Evolutionary conservation across 768 basidiomycete species (phyloP), one percentile per base, ranked within the genome.

Genomic region (Leccinum sublutescens): DNA sequence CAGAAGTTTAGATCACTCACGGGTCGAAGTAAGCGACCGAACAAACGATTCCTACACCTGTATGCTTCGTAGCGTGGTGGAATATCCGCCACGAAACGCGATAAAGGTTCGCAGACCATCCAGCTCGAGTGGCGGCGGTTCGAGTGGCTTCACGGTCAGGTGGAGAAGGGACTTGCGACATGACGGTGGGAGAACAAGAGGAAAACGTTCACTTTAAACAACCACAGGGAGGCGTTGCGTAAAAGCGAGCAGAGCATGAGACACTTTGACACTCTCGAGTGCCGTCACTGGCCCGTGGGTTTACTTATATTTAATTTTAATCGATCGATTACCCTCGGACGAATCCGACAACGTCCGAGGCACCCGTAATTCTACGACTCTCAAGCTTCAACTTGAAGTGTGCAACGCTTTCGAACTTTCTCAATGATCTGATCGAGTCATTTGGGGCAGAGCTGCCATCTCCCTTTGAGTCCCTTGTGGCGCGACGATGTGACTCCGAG

Each of bases 1-100:
- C 34, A 19, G 31, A 27, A n/a, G 33, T 27, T 15, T 25, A 15
- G 12, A 57, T 8, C 17, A 78, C 88, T 69, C 65, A 91, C 86
- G 91, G 91, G 67, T 93, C 91, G 68, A 92, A 91, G 73, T 95
- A 95, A 1, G 93, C 93, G 9, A 95, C 91, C 9, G 89, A 83
- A 62, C 91, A 93, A 25, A 95, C 84, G 50, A 93, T 77, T n/a
- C 93, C 93, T 49, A 92, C 86, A 5, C 93, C 93, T 3, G 84
- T 82, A 69, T 91, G 90, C 64, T 78, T 85, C 56, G 76, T 79
- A 27, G 79, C 74, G 69, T 91, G 89, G 64, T 79, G 77, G 49
- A 76, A 67, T 23, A 81, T 61, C 11, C 67, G 68, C 61, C 60
- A 62, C 19, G 68, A 73, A n/a, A 69, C 66, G 49, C 52, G 56